These are phyloP conservation scores for Picochlorum costavermella DNA, from an alignment of 139 green algal species.

Conservation along the genomic window DNA sequence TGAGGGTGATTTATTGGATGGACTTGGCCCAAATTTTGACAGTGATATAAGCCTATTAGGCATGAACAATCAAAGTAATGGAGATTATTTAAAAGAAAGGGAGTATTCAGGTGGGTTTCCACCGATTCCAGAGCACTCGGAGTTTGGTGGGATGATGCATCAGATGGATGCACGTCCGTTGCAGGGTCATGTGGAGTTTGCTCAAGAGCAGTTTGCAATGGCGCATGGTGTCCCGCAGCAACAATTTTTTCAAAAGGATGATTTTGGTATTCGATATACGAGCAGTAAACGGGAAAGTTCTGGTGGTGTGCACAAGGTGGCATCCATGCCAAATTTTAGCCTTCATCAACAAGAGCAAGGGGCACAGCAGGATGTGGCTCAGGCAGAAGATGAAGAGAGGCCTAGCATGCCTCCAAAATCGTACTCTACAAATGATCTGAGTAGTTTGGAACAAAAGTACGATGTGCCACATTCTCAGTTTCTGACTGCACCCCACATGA, in stretches of 20 bases:
- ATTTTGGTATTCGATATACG: neutral
- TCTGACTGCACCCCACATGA: slow-evolving; percentile 22
- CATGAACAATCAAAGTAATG: too few relatives aligned
- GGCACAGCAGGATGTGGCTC: neutral
- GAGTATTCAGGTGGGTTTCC: neutral
- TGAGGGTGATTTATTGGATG: neutral
- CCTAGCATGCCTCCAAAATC: slow-evolving; percentile 9
- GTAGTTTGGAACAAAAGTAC: neutral
- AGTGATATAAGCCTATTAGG: too few relatives aligned
- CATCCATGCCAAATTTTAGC: slow-evolving; percentile 2
- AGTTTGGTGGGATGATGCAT: neutral
- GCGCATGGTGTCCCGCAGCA: neutral
- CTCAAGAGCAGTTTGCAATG: neutral
- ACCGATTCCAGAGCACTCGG: slow-evolving; percentile 3
- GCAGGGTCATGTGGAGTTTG: too few relatives aligned
- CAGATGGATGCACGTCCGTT: too few relatives aligned
- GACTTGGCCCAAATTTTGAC: too few relatives aligned
- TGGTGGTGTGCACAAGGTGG: neutral
- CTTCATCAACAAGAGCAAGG: neutral
- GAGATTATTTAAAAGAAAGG: neutral
- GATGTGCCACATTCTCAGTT: slow-evolving; percentile 21
- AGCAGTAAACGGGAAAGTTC: neutral
- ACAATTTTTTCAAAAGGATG: neutral
- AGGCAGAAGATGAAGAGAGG: neutral
- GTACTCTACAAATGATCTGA: slow-evolving; percentile 17